Conservation (phyloP, 164 flowering plant genomes). For the Echeveria elegans region DNA sequence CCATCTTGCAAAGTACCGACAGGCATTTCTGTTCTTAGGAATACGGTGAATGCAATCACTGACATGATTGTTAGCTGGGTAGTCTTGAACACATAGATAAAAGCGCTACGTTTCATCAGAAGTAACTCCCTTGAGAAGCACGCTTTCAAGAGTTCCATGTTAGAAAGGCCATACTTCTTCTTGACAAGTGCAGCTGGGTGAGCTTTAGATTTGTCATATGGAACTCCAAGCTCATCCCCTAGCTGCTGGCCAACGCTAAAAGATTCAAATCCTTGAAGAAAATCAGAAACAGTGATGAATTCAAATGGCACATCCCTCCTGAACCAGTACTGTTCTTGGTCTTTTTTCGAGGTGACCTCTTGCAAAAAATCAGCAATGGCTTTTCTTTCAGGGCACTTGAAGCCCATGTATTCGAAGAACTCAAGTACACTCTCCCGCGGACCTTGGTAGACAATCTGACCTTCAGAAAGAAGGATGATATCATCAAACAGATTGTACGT, state of each 20-base stretch:
- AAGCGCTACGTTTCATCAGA: constrained; percentile 44
- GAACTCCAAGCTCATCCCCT: constrained; percentile 23
- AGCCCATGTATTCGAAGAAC: constrained; percentile 11
- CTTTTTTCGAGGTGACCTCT: constrained; percentile 54
- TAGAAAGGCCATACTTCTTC: constrained; percentile 41
- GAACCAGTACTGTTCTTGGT: constrained; percentile 58
- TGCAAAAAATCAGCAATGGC: constrained; percentile 13
- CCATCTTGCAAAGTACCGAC: constrained; percentile 29
- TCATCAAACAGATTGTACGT: constrained; percentile 34
- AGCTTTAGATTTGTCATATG: constrained; percentile 33
- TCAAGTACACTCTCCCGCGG: constrained; percentile 7
- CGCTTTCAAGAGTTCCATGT: constrained; percentile 43
- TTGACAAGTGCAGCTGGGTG: constrained; percentile 53
- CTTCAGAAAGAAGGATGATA: constrained; percentile 29
- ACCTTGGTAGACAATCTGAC: constrained; percentile 21
- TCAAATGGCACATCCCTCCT: constrained; percentile 26
- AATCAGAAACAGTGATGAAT: constrained; percentile 31
- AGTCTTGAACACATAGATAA: constrained; percentile 48
- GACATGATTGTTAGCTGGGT: constrained; percentile 51
- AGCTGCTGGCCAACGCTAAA: constrained; percentile 35
- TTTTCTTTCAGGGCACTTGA: constrained; percentile 12
- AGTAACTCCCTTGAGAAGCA: constrained; percentile 49
- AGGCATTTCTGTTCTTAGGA: constrained; percentile 44
- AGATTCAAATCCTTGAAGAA: constrained; percentile 23
- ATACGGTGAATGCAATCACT: constrained; percentile 38